Evolutionary conservation across 2,329 filamentous ascomycete species (phyloP), one percentile per base, ranked within the genome.

Genomic region (Thelonectria rubi): DNA sequence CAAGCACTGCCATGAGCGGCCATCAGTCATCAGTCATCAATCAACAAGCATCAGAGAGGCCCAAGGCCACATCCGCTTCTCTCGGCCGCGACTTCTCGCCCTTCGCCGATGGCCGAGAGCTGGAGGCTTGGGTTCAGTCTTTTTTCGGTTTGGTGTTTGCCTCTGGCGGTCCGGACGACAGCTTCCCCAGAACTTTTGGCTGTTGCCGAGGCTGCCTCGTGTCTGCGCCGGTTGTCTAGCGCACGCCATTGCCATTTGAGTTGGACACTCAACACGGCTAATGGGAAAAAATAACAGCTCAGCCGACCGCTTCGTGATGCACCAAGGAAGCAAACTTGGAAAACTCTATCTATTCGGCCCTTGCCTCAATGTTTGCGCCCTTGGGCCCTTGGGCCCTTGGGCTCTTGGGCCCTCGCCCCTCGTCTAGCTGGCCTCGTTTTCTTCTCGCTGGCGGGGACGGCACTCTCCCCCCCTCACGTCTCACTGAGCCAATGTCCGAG

Each of bases 281-380:
- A 49, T 42, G 21, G 20, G 24, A 56, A 59, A 48, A 56, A 59
- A 48, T 48, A 52, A 51, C 46, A 51, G 52, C 52, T 55, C 52
- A 55, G 46, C 47, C 51, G 47, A 14, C 43, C 46, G 11, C 24
- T 34, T 52, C 34, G 24, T 52, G 47, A 51, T 40, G 58, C 49
- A 47, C 56, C 43, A 48, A 12, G 39, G 20, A 17, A 14, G 18
- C 51, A 37, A 43, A 40, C 40, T 50, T 26, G 17, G 17, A 21
- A 60, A 56, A 60, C 52, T 60, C 58, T 60, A 60, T 60, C 15
- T 56, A 18, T 49, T 30, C 24, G 34, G 24, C 46, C 26, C 46
- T 50, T 11, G 32, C 40, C 40, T 46, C 40, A 37, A 48, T 40
- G 43, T 32, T 42, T 45, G 24, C 24, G 24, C 42, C 53, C 48